These are phyloP conservation scores for Phylloporus scabripes DNA, from an alignment of 768 basidiomycete species.

Conservation along the genomic window DNA sequence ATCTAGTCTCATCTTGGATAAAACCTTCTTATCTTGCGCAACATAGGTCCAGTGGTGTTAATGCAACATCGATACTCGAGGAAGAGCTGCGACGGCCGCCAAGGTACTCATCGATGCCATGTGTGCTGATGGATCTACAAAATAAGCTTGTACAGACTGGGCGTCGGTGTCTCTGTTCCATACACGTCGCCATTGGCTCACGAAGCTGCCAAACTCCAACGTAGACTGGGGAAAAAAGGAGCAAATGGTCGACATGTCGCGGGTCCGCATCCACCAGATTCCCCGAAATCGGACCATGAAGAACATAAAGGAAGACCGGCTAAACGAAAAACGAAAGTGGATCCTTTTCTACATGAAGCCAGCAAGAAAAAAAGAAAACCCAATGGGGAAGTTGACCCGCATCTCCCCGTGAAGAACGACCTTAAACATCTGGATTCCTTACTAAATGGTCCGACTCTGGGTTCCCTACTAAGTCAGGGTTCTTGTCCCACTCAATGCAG, in stretches of 20 bases:
- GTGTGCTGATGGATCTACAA: background rate
- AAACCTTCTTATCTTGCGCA: conserved; percentile 44
- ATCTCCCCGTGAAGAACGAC: background rate
- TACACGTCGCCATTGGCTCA: conserved; percentile 40
- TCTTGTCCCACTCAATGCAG: background rate
- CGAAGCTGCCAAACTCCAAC: conserved; percentile 59
- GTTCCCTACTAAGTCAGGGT: conserved; percentile 10
- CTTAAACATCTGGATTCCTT: background rate
- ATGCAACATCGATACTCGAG: conserved; percentile 52
- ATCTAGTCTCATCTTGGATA: conserved; percentile 74
- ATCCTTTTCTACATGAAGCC: conserved; percentile 46
- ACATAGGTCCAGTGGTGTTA: conserved; percentile 24
- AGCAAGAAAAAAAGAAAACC: conserved; percentile 44
- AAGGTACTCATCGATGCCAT: conserved; percentile 39
- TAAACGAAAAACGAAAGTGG: conserved; percentile 53
- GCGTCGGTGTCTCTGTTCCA: conserved; percentile 65
- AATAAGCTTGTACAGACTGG: conserved; percentile 44
- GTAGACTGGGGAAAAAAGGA: conserved; percentile 46
- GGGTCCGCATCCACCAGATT: conserved; percentile 20
- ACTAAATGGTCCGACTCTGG: background rate
- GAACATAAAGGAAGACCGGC: conserved; percentile 52
- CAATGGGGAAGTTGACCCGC: background rate
- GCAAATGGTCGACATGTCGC: conserved; percentile 46
- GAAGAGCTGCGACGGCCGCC: conserved; percentile 66
- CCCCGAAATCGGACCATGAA: conserved; percentile 40